Evolutionary conservation across 2,329 filamentous ascomycete genomes (phyloP).

Genomic region (Didymellaceae sp.): DNA sequence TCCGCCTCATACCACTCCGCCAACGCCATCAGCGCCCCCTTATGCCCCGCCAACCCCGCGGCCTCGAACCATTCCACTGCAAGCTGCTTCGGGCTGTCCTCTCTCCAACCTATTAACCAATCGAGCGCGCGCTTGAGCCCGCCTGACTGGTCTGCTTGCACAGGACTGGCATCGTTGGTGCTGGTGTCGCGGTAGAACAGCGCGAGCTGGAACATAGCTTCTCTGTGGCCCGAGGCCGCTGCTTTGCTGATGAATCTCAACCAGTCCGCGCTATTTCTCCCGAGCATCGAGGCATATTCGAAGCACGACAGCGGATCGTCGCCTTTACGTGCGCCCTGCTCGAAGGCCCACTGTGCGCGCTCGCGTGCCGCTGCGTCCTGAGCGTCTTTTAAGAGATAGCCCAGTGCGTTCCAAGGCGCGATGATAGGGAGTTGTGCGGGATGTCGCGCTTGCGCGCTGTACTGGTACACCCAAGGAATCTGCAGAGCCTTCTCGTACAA

Average conservation of each 20-base stretch:
- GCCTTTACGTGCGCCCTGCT: constrained; percentile 45
- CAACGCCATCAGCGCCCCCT: constrained; percentile 35
- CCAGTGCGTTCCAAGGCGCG: constrained; percentile 43
- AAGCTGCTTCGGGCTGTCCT: constrained; percentile 20
- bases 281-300: constrained; percentile 40
- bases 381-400: constrained; percentile 28
- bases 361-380: constrained; percentile 21
- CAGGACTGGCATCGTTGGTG: not conserved
- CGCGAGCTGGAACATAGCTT: constrained; percentile 48
- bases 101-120: constrained; percentile 34
- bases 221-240: constrained; percentile 49
- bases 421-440: constrained; percentile 36
- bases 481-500: constrained; percentile 34
- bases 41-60: constrained; percentile 38
- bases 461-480: constrained; percentile 21
- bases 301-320: constrained; percentile 55
- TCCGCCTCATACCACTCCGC: constrained; percentile 27
- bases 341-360: constrained; percentile 40
- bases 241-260: constrained; percentile 55
- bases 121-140: constrained; percentile 26
- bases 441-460: constrained; percentile 22
- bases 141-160: not conserved
- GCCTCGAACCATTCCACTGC: constrained; percentile 42
- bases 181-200: constrained; percentile 51
- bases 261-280: constrained; percentile 46